These are phyloP conservation scores for Nevesoporus exiguus DNA, from an alignment of 768 basidiomycete genomes.

Conservation along the genomic window DNA sequence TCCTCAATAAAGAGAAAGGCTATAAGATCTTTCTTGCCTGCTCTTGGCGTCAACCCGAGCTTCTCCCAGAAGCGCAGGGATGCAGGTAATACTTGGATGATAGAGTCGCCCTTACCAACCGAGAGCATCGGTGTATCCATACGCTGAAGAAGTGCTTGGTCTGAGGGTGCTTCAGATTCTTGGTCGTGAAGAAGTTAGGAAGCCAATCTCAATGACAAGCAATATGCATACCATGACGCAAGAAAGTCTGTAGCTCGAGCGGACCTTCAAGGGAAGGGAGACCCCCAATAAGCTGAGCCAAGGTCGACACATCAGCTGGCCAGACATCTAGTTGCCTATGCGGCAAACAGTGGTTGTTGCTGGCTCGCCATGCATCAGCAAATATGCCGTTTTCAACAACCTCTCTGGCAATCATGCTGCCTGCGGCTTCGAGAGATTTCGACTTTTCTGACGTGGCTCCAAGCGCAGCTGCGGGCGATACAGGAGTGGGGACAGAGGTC, in stretches of 20 bases:
- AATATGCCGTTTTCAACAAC: conserved; percentile 71
- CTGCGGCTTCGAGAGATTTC: conserved; percentile 65
- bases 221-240: conserved; percentile 34
- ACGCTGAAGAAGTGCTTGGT: conserved; percentile 21
- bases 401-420: conserved; percentile 59
- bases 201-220: background rate
- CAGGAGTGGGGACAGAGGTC: conserved; percentile 74
- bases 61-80: conserved; percentile 86
- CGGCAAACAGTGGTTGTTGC: conserved; percentile 22
- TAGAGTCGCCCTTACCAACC: conserved; percentile 61
- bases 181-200: background rate
- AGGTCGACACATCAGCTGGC: conserved; percentile 51
- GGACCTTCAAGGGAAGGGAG: conserved; percentile 40
- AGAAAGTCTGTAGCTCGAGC: conserved; percentile 43
- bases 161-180: conserved; percentile 3
- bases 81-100: conserved; percentile 67
- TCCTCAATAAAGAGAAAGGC: conserved; percentile 71
- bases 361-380: conserved; percentile 61
- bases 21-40: conserved; percentile 67
- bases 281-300: conserved; percentile 37
- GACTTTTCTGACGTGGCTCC: conserved; percentile 63
- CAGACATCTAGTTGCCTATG: conserved; percentile 42
- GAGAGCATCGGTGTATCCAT: conserved; percentile 58
- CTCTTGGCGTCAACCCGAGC: conserved; percentile 65
- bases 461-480: conserved; percentile 72